Evolutionary conservation across 768 basidiomycete genomes (phyloP).

Genomic region (Kwoniella pini): DNA sequence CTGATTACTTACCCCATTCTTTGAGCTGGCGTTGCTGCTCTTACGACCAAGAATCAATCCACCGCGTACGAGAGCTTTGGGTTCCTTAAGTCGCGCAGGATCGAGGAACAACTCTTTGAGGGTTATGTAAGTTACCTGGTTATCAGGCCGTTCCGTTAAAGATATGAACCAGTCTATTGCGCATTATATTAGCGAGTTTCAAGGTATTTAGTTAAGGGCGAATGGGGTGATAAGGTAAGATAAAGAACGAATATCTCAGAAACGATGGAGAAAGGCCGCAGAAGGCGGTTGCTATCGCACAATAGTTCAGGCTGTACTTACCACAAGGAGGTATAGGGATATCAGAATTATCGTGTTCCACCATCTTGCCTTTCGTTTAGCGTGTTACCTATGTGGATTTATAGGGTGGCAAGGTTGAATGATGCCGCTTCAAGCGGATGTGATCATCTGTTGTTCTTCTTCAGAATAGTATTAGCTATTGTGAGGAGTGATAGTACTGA

Average conservation of each 20-base stretch:
- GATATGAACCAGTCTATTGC: conserved; percentile 21
- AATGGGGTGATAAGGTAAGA: too few relatives aligned
- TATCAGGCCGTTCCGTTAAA: not conserved
- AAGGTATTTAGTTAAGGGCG: too few relatives aligned
- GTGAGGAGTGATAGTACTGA: not conserved
- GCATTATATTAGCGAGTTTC: not conserved
- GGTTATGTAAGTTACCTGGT: not conserved
- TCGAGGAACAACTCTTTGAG: not conserved
- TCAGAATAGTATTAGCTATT: not conserved
- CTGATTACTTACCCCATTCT: conserved; percentile 1
- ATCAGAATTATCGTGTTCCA: not conserved
- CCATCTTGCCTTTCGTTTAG: not conserved
- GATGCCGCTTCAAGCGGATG: not conserved
- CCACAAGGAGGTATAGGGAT: not conserved
- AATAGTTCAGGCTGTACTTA: not conserved
- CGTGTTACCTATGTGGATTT: not conserved
- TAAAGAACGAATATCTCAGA: too few relatives aligned
- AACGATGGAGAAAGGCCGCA: too few relatives aligned
- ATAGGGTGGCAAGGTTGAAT: not conserved
- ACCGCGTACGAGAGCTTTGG: conserved; percentile 1
- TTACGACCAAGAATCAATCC: conserved; percentile 16
- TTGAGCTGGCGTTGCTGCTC: not conserved
- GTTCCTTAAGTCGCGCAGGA: not conserved
- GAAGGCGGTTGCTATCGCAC: not conserved
- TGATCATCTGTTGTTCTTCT: not conserved